Evolutionary conservation across 495 filamentous ascomycete species (phyloP).

Genomic region (Lindgomyces ingoldianus): DNA sequence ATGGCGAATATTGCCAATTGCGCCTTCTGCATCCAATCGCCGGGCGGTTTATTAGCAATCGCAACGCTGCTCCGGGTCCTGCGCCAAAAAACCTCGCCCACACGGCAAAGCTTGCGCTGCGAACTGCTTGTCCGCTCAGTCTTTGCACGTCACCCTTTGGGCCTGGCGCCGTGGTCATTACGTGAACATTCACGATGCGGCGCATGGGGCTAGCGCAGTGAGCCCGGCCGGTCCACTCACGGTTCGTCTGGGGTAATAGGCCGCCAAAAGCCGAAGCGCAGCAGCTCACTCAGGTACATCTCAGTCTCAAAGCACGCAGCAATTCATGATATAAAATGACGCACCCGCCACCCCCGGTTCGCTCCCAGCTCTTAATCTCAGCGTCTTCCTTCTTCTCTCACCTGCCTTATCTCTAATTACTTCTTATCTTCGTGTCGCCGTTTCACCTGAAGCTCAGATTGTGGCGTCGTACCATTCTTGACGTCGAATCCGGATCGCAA

Average conservation of each 20-base stretch:
- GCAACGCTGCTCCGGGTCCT: not conserved
- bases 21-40: not conserved
- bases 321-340: conserved; percentile 23
- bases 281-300: not conserved
- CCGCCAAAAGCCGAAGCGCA: not conserved
- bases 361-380: not conserved
- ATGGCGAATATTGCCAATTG: not conserved
- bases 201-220: conserved; percentile 10
- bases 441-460: conserved; percentile 24
- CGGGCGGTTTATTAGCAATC: conserved; percentile 17
- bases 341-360: not conserved
- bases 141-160: conserved; percentile 3
- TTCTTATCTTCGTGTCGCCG: conserved; percentile 30
- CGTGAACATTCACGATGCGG: conserved; percentile 4
- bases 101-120: not conserved
- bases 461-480: conserved; percentile 21
- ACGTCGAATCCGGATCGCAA: not conserved
- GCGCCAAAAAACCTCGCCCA: not conserved
- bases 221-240: not conserved
- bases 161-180: not conserved
- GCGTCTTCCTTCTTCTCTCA: not conserved
- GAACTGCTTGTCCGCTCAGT: not conserved
- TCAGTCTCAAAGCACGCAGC: not conserved
- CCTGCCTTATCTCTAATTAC: conserved; percentile 14
- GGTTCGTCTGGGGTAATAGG: conserved; percentile 7